phyloP scores from a whole-genome alignment of 148 eudicot genomes.

The Spergularia marina region DNA sequence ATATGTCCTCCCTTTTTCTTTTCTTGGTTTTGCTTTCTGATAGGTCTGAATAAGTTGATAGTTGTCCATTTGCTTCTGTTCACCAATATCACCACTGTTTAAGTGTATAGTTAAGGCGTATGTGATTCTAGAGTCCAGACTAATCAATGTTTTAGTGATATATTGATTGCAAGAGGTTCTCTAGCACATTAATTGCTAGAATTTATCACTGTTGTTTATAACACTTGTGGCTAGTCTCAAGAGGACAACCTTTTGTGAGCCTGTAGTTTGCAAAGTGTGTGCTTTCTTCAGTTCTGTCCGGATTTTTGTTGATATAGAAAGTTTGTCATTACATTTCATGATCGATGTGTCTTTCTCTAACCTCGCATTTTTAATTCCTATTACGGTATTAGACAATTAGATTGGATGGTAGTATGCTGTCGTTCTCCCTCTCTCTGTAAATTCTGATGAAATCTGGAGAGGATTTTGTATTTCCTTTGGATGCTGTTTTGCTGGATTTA shows the following conservation, averaged over 20 bases:
- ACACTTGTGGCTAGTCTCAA: neutral
- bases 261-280: too few species aligned
- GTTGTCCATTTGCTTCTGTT: neutral
- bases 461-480: neutral
- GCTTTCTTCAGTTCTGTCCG: neutral
- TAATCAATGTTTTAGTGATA: neutral
- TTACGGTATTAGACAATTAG: neutral
- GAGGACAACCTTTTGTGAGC: neutral
- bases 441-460: neutral
- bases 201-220: neutral
- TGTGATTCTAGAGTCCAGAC: neutral
- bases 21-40: neutral
- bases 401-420: neutral
- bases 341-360: neutral
- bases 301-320: neutral
- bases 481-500: neutral
- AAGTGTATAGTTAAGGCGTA: neutral
- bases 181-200: neutral
- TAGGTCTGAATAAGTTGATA: neutral
- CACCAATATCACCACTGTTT: neutral
- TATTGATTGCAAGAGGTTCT: neutral
- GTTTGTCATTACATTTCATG: neutral
- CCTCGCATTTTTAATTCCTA: neutral
- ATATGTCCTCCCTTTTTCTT: neutral
- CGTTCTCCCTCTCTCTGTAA: neutral